Percentiles rank a stretch among this genome's conserved stretches.
phyloP scores from a whole-genome alignment of 305 asterid species.

The Fraxinus paxiana region DNA sequence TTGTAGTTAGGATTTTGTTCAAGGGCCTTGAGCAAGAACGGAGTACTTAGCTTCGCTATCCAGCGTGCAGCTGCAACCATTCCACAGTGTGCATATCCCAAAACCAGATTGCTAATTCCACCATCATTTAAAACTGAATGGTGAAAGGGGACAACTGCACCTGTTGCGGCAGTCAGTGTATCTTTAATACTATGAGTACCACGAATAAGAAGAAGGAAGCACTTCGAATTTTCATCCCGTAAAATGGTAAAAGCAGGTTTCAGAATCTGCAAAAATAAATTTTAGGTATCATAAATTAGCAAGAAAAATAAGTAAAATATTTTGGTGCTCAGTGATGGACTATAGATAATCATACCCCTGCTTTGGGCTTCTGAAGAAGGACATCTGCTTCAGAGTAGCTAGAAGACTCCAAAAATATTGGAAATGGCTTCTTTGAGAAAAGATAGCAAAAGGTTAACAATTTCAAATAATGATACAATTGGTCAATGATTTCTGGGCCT shows the following conservation, averaged over 20 bases:
- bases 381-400: conserved; percentile 58
- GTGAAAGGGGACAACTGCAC: conserved; percentile 95
- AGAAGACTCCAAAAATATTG: conserved; percentile 66
- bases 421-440: conserved; percentile 83
- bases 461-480: conserved; percentile 59
- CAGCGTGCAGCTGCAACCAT: conserved; percentile 98
- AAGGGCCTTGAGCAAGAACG: conserved; percentile 64
- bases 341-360: conserved; percentile 53
- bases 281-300: conserved; percentile 1
- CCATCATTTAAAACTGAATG: conserved; percentile 83
- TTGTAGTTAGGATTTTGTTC: conserved; percentile 65
- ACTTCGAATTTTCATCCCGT: conserved; percentile 63
- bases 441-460: conserved; percentile 65
- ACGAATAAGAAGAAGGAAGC: conserved; percentile 83
- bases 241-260: conserved; percentile 84
- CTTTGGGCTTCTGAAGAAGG: conserved; percentile 86
- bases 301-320: conserved; percentile 1
- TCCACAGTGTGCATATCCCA: conserved; percentile 93
- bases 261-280: conserved; percentile 58
- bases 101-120: conserved; percentile 66
- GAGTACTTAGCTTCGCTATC: conserved; percentile 80
- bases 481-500: conserved; percentile 60
- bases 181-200: conserved; percentile 93
- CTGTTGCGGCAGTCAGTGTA: conserved; percentile 84
- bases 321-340: background rate